phyloP scores from a whole-genome alignment of 805 yeast genomes.

The Pichia insulana region DNA sequence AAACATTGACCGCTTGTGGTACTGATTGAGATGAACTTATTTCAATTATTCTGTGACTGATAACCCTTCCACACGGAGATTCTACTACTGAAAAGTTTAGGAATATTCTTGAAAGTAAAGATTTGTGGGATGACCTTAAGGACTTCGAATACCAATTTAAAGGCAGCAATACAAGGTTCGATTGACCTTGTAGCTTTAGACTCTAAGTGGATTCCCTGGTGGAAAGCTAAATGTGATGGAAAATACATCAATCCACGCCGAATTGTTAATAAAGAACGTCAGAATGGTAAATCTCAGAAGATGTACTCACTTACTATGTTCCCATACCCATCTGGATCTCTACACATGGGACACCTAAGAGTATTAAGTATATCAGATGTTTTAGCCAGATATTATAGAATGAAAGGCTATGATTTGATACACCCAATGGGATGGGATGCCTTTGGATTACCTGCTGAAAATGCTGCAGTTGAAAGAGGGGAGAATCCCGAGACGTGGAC shows the following conservation, averaged over 20 bases:
- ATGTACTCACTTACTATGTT: constrained; percentile 79
- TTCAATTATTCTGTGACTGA: no score
- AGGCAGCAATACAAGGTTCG: constrained; percentile 10
- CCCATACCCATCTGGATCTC: constrained; percentile 90
- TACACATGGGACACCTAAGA: constrained; percentile 91
- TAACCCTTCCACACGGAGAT: no score
- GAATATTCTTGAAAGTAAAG: no score
- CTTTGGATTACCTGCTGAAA: constrained; percentile 96
- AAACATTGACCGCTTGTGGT: no score
- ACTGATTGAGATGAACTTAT: no score
- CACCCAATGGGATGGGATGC: constrained; percentile 99
- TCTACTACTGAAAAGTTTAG: no score
- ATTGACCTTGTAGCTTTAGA: constrained; percentile 31
- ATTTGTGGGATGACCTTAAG: not conserved
- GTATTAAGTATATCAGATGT: constrained; percentile 90
- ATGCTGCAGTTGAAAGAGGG: constrained; percentile 87
- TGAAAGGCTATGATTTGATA: constrained; percentile 68
- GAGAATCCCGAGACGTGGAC: constrained; percentile 85
- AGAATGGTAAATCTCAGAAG: constrained; percentile 14
- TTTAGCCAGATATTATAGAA: constrained; percentile 65
- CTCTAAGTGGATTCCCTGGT: constrained; percentile 43
- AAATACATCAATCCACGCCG: constrained; percentile 26
- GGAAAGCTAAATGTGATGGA: constrained; percentile 30
- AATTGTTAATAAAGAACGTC: constrained; percentile 9
- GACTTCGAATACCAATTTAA: not conserved